Evolutionary conservation across 805 yeast genomes (phyloP).

Genomic region (Yarrowia sp.): DNA sequence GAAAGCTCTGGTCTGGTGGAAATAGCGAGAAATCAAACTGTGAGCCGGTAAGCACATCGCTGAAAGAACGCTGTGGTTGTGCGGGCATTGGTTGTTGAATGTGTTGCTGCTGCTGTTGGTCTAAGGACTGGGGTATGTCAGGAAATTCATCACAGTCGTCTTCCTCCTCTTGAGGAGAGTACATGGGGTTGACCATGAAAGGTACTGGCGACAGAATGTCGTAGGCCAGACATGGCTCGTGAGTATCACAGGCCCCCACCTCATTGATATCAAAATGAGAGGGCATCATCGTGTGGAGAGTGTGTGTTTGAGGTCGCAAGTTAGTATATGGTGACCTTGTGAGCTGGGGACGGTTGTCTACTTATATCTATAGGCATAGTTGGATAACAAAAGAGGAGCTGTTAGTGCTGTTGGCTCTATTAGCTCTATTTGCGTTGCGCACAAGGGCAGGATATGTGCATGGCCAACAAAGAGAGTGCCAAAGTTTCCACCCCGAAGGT

Average conservation of each 20-base stretch:
- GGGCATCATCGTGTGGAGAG: conserved; percentile 18
- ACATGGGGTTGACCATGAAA: conserved; percentile 22
- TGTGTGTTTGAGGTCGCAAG: background rate
- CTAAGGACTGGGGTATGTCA: conserved; percentile 21
- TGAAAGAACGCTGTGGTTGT: conserved; percentile 13
- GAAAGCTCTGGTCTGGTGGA: background rate
- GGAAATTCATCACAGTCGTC: conserved; percentile 22
- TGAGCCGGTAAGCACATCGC: background rate
- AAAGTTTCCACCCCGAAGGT: background rate
- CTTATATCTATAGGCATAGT: conserved; percentile 1
- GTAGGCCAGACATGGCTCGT: conserved; percentile 14
- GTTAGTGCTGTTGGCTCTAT: conserved; percentile 9
- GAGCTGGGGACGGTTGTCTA: background rate
- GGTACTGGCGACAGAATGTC: conserved; percentile 18
- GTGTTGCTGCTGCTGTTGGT: conserved; percentile 1
- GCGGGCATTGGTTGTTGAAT: background rate
- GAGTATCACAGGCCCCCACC: conserved; percentile 12
- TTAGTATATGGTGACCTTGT: background rate
- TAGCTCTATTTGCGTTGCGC: conserved; percentile 21
- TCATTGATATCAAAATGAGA: conserved; percentile 26
- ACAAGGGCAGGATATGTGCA: conserved; percentile 24
- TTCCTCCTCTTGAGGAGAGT: conserved; percentile 22
- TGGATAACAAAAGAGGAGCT: conserved; percentile 17
- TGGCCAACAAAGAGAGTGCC: background rate
- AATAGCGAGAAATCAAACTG: conserved; percentile 17